Evolutionary conservation across 225 moss, liverwort and hornwort genomes (phyloP).

Genomic region (Sphagnum contortum): DNA sequence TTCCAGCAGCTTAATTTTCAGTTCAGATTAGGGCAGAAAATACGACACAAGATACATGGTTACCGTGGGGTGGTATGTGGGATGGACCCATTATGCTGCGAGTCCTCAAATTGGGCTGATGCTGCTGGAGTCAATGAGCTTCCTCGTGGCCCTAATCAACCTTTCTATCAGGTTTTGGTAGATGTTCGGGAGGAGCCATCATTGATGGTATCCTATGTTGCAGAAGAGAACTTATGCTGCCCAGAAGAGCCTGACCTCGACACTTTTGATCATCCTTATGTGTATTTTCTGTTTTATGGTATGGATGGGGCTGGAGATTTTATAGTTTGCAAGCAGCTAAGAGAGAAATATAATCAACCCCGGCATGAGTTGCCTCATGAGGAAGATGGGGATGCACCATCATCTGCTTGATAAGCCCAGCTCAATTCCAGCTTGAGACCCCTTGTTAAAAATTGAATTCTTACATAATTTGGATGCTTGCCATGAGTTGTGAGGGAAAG

Average conservation of each 20-base stretch:
- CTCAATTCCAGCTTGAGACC: too few relatives aligned
- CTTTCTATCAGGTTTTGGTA: constrained; percentile 94
- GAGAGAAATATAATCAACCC: constrained; percentile 87
- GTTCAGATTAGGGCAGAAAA: constrained; percentile 73
- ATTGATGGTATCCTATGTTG: constrained; percentile 82
- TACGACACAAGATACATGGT: constrained; percentile 60
- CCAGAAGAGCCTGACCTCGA: constrained; percentile 65
- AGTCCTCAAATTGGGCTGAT: constrained; percentile 55
- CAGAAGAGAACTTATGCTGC: constrained; percentile 65
- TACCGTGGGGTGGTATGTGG: constrained; percentile 90
- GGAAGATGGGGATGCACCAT: constrained; percentile 22
- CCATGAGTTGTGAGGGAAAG: too few relatives aligned
- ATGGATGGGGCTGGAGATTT: constrained; percentile 91
- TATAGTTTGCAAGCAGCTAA: constrained; percentile 80
- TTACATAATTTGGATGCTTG: too few relatives aligned
- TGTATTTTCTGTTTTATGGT: constrained; percentile 89
- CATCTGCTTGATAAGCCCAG: too few relatives aligned
- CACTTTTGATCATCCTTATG: constrained; percentile 94
- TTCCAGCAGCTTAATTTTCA: constrained; percentile 62
- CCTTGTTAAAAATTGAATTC: too few relatives aligned
- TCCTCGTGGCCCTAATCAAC: constrained; percentile 64
- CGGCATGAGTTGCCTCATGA: constrained; percentile 85
- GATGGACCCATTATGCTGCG: constrained; percentile 90
- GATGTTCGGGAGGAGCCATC: constrained; percentile 80
- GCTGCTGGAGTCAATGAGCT: constrained; percentile 51